Evolutionary conservation across 2,329 filamentous ascomycete species (phyloP).

Genomic region (Cladosporium sp.): DNA sequence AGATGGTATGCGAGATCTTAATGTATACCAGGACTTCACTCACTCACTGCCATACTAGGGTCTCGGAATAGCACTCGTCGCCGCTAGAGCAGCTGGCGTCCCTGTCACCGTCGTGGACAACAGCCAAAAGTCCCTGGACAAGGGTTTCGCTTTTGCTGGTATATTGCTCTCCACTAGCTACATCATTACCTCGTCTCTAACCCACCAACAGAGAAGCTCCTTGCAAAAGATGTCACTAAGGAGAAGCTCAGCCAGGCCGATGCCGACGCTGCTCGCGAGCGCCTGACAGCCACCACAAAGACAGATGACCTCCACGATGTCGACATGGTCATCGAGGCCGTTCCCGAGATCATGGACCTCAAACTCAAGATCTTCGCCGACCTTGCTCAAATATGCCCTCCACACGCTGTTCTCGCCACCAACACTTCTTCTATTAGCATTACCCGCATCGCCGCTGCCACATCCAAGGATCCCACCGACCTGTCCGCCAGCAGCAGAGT

Average conservation of each 20-base stretch:
- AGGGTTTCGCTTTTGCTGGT: constrained; percentile 87
- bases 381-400: constrained; percentile 74
- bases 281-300: constrained; percentile 65
- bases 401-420: constrained; percentile 87
- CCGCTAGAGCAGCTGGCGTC: constrained; percentile 76
- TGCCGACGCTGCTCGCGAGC: constrained; percentile 66
- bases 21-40: neutral
- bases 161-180: constrained; percentile 21
- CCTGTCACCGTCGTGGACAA: constrained; percentile 83
- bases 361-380: constrained; percentile 85
- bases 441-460: constrained; percentile 84
- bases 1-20: constrained; percentile 61
- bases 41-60: constrained; percentile 55
- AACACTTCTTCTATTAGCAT: constrained; percentile 99
- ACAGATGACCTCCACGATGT: constrained; percentile 75
- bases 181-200: neutral
- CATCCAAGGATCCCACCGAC: constrained; percentile 74
- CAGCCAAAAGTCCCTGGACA: constrained; percentile 79
- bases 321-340: constrained; percentile 97
- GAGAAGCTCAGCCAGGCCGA: constrained; percentile 77
- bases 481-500: constrained; percentile 80
- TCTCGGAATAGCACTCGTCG: constrained; percentile 91
- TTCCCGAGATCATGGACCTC: constrained; percentile 75
- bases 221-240: constrained; percentile 90
- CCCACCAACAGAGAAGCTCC: constrained; percentile 67